A percentile compares a stretch with the other conserved stretches of the same genome.
Conservation (phyloP, 2,329 filamentous ascomycete genomes). For the Knoxdaviesia capensis region DNA sequence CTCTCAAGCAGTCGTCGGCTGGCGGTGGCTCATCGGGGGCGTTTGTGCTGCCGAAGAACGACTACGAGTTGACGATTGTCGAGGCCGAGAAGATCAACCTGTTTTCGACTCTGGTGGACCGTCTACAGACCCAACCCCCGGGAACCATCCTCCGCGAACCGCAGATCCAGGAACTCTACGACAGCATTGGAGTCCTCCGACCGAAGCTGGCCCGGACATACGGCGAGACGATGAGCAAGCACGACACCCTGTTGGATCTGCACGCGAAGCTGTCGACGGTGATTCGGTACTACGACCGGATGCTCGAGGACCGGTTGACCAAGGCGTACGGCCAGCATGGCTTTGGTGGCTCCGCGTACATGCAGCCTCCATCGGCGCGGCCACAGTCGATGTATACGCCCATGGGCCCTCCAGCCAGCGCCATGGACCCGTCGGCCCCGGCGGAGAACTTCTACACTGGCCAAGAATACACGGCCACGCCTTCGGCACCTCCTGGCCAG, state of each 20-base stretch:
- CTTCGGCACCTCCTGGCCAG: background rate
- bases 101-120: slow-evolving; percentile 83
- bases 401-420: slow-evolving; percentile 33
- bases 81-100: slow-evolving; percentile 97
- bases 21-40: slow-evolving; percentile 20
- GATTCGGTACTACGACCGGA: slow-evolving; percentile 90
- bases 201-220: slow-evolving; percentile 91
- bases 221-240: slow-evolving; percentile 98
- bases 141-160: slow-evolving; percentile 93
- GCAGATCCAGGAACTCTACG: slow-evolving; percentile 94
- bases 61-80: slow-evolving; percentile 82
- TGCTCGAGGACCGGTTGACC: slow-evolving; percentile 88
- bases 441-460: slow-evolving; percentile 62
- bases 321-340: slow-evolving; percentile 77
- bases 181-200: slow-evolving; percentile 81
- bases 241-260: slow-evolving; percentile 82
- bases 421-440: slow-evolving; percentile 24
- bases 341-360: slow-evolving; percentile 36
- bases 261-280: slow-evolving; percentile 92
- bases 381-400: slow-evolving; percentile 49
- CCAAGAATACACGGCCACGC: background rate
- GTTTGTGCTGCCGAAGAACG: slow-evolving; percentile 56
- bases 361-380: slow-evolving; percentile 25
- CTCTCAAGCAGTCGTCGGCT: slow-evolving; percentile 54
- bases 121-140: slow-evolving; percentile 82